Conservation (phyloP, 352 stramenopile species). For the Phytophthora sp. region DNA sequence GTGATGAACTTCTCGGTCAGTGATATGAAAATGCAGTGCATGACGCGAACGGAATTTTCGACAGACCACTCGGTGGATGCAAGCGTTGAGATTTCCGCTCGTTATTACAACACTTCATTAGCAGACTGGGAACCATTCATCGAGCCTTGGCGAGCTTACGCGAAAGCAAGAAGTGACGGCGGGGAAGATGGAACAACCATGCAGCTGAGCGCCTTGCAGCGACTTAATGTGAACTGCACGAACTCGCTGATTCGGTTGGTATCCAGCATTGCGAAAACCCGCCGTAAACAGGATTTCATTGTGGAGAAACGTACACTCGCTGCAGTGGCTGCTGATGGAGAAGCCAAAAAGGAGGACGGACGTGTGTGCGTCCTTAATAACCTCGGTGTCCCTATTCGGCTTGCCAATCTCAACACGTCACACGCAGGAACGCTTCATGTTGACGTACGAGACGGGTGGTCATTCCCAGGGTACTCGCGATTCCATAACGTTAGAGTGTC, state of each 20-base stretch:
- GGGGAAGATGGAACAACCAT: conserved; percentile 65
- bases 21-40: conserved; percentile 79
- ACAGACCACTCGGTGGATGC: conserved; percentile 72
- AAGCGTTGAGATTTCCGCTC: conserved; percentile 79
- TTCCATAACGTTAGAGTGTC: conserved; percentile 89
- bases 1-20: conserved; percentile 90
- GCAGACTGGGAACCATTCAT: conserved; percentile 90
- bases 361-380: conserved; percentile 91
- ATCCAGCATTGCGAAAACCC: conserved; percentile 81
- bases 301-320: conserved; percentile 79
- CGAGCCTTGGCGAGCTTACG: conserved; percentile 84
- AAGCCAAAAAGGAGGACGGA: conserved; percentile 85
- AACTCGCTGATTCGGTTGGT: conserved; percentile 82
- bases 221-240: conserved; percentile 88
- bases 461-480: conserved; percentile 76
- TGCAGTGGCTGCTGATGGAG: conserved; percentile 75
- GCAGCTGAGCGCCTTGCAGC: conserved; percentile 83
- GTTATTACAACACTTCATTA: conserved; percentile 90
- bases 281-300: conserved; percentile 73
- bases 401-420: conserved; percentile 89
- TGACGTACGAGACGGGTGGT: conserved; percentile 87
- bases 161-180: conserved; percentile 63
- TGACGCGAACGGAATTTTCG: conserved; percentile 75
- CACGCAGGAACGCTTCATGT: conserved; percentile 80
- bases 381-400: conserved; percentile 84